A percentile compares a stretch with the other conserved stretches of the same genome.
These are phyloP conservation scores for Penicillium roqueforti DNA, from an alignment of 495 filamentous ascomycete genomes.

Conservation along the genomic window DNA sequence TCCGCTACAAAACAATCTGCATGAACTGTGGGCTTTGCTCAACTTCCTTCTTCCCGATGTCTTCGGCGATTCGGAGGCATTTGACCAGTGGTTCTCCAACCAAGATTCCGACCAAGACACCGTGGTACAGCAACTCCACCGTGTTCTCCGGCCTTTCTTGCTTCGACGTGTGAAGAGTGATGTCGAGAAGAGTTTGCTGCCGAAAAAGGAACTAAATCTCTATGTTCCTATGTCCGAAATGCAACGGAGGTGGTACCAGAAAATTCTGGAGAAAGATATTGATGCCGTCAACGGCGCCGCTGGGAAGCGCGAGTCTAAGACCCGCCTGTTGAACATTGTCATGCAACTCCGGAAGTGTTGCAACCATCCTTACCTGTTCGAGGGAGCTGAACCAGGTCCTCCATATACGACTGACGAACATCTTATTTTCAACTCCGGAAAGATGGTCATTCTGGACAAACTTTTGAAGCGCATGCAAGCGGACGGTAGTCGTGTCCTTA, in stretches of 20 bases:
- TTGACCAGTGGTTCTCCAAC: constrained; percentile 94
- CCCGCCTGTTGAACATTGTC: constrained; percentile 96
- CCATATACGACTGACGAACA: constrained; percentile 99
- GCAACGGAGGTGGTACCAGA: constrained; percentile 99
- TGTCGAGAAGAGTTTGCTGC: constrained; percentile 95
- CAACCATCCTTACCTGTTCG: constrained; percentile 98
- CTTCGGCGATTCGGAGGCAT: constrained; percentile 95
- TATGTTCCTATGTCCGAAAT: constrained; percentile 99
- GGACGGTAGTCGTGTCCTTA: constrained; percentile 87
- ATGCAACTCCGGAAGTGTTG: constrained; percentile 99
- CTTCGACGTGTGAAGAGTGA: constrained; percentile 96
- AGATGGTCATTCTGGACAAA: constrained; percentile 97
- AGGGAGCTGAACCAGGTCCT: constrained; percentile 94
- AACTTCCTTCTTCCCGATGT: constrained; percentile 98
- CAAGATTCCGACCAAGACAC: constrained; percentile 88
- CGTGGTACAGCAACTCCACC: constrained; percentile 95
- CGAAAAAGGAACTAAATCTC: constrained; percentile 95
- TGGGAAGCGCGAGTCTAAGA: constrained; percentile 98
- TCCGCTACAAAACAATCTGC: constrained; percentile 95
- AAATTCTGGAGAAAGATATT: constrained; percentile 98
- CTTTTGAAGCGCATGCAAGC: constrained; percentile 77
- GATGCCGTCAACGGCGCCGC: constrained; percentile 97
- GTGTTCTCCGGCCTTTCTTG: constrained; percentile 88
- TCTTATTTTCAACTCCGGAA: constrained; percentile 86
- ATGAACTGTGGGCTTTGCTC: constrained; percentile 97